Base-by-base conservation (phyloP, 768 basidiomycete genomes). In the Dioszegia hungarica region DNA sequence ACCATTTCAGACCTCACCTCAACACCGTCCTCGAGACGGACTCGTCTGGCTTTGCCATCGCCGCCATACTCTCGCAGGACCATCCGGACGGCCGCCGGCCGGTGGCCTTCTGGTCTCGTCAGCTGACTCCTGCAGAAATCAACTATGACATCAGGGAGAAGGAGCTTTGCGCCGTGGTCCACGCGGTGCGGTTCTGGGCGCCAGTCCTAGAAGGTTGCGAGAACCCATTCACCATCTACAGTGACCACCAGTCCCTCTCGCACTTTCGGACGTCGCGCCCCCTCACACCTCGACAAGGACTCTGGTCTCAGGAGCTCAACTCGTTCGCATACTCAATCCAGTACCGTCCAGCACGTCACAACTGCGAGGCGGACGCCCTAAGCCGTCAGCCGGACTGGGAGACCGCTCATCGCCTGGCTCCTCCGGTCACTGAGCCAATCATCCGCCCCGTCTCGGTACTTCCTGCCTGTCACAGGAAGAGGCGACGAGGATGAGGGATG, bases 71-170 rank as follows among this genome's bases (percentile, higher is more conserved):
- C 0, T 60, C 65, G 0, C 77, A 78, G 57, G 27, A 38, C 17
- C 19, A 29, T 22, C 20, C 29, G 22, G 34, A 57, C 10, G 40
- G 41, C 10, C 25, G 28, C 11, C 45, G 54, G 22, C 64, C 64
- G 17, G 39, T 66, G 8, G 61, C 54, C 5, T 59, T 66, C 39
- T 48, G 27, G 15, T 66, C 64, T 39, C 25, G 64, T 8, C 52
- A 54, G 33, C 45, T 66, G 27, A 65, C 56, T 11, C 29, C 60
- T 0, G 66, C 78, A 0, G 78, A 84, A 61, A 27, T 66, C 1
- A 83, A 83, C 63, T 83, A 84, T 57, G 70, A 80, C 14, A 78
- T 81, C 19, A 76, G 82, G 56, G 78, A 84, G 56, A 79, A 80
- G 60, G 82, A 84, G 70, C 66, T 83, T 14, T 72, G 83, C 0